These are phyloP conservation scores for Irpex lacteus DNA, from an alignment of 1,284 basidiomycete genomes.

Conservation along the genomic window DNA sequence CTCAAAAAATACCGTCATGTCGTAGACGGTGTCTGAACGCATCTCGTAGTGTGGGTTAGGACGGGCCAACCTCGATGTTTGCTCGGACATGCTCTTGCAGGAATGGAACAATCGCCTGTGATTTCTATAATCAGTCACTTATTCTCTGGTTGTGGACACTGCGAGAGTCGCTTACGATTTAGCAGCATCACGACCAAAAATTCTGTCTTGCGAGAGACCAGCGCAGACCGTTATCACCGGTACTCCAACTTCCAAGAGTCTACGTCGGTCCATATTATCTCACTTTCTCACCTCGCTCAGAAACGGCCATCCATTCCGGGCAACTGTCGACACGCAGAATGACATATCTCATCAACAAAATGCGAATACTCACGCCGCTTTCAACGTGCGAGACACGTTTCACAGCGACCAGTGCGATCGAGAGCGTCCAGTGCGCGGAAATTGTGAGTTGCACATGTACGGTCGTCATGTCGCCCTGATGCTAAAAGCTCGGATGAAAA, in stretches of 20 bases:
- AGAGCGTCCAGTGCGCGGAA: too few relatives aligned
- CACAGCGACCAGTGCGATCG: not conserved
- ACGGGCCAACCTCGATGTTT: slow-evolving; percentile 9
- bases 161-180: not conserved
- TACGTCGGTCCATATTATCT: not conserved
- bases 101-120: not conserved
- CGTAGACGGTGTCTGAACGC: not conserved
- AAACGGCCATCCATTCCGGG: not conserved
- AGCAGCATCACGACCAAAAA: not conserved
- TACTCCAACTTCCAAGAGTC: not conserved
- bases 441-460: not conserved
- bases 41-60: not conserved
- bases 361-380: not conserved
- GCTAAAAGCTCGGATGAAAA: not conserved
- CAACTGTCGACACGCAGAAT: not conserved
- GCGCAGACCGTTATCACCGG: not conserved
- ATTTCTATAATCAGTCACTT: not conserved
- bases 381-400: not conserved
- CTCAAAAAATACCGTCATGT: not conserved
- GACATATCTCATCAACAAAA: not conserved
- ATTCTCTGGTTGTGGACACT: not conserved
- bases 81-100: slow-evolving; percentile 4
- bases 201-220: not conserved
- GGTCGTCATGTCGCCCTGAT: not conserved
- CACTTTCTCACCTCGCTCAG: not conserved